Percentiles rank a stretch among this genome's conserved stretches.
phyloP scores from a whole-genome alignment of 768 basidiomycete species.

The Rhizopogon rudus region DNA sequence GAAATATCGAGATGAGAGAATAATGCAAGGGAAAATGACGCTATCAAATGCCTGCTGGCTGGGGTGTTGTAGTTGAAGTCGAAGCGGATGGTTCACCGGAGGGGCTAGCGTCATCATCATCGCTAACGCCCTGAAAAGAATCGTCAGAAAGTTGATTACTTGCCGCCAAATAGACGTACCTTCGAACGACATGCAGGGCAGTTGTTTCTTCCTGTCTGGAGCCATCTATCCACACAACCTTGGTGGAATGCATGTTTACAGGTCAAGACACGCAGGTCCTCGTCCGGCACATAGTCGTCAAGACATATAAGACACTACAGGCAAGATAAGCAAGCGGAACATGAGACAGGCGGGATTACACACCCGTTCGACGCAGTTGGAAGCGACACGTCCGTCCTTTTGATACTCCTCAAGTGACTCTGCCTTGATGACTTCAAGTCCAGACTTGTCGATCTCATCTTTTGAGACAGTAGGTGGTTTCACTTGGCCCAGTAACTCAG shows the following conservation, averaged over 20 bases:
- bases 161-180: slow-evolving; percentile 33
- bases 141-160: not conserved
- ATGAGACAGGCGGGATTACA: slow-evolving; percentile 20
- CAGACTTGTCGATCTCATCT: slow-evolving; percentile 83
- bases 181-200: slow-evolving; percentile 88
- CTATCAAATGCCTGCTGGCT: slow-evolving; percentile 6
- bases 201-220: slow-evolving; percentile 80
- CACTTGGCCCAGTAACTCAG: slow-evolving; percentile 75
- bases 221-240: slow-evolving; percentile 84
- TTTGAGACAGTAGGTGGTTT: slow-evolving; percentile 80
- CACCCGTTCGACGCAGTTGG: slow-evolving; percentile 80
- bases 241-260: slow-evolving; percentile 93
- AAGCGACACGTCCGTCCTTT: slow-evolving; percentile 56
- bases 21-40: not conserved
- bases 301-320: slow-evolving; percentile 79
- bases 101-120: slow-evolving; percentile 15
- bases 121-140: slow-evolving; percentile 18
- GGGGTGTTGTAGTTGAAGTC: slow-evolving; percentile 3
- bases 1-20: not conserved
- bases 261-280: slow-evolving; percentile 73
- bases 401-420: slow-evolving; percentile 45
- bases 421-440: slow-evolving; percentile 70
- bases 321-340: not conserved
- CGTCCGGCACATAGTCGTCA: slow-evolving; percentile 76
- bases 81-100: slow-evolving; percentile 2